Conservation (phyloP, 2,329 filamentous ascomycete genomes). For the Neonectria coccinea region DNA sequence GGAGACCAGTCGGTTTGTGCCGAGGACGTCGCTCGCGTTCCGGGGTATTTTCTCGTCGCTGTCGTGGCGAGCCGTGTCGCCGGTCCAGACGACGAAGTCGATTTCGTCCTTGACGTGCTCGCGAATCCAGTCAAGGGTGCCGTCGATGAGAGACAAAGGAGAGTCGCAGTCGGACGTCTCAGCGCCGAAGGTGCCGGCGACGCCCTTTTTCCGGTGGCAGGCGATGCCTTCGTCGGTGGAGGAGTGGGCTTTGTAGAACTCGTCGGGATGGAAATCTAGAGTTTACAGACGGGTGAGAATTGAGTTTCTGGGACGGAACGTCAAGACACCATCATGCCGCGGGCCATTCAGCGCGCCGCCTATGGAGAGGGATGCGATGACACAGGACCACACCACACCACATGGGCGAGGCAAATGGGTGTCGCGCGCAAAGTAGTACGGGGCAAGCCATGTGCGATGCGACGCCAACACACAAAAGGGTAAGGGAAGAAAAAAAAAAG, state of each 20-base stretch:
- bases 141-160: slow-evolving; percentile 82
- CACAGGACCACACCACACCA: slow-evolving; percentile 14
- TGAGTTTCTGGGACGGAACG: slow-evolving; percentile 28
- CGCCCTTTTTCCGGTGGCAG: slow-evolving; percentile 83
- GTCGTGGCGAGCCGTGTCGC: slow-evolving; percentile 90
- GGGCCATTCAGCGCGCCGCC: not conserved
- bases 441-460: not conserved
- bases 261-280: slow-evolving; percentile 91
- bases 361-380: slow-evolving; percentile 4
- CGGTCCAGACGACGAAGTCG: slow-evolving; percentile 94
- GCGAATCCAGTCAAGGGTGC: slow-evolving; percentile 90
- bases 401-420: slow-evolving; percentile 7
- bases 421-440: slow-evolving; percentile 7
- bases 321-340: slow-evolving; percentile 26
- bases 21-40: slow-evolving; percentile 78
- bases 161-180: slow-evolving; percentile 91
- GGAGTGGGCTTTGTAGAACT: slow-evolving; percentile 83
- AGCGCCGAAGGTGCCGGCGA: slow-evolving; percentile 84
- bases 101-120: slow-evolving; percentile 80
- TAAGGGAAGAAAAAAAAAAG: not conserved
- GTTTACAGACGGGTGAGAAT: slow-evolving; percentile 19
- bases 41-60: slow-evolving; percentile 86
- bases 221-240: slow-evolving; percentile 75
- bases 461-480: not conserved
- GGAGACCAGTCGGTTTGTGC: slow-evolving; percentile 80